phyloP scores from a whole-genome alignment of 2,329 filamentous ascomycete species.

The Chaetomium sp. region DNA sequence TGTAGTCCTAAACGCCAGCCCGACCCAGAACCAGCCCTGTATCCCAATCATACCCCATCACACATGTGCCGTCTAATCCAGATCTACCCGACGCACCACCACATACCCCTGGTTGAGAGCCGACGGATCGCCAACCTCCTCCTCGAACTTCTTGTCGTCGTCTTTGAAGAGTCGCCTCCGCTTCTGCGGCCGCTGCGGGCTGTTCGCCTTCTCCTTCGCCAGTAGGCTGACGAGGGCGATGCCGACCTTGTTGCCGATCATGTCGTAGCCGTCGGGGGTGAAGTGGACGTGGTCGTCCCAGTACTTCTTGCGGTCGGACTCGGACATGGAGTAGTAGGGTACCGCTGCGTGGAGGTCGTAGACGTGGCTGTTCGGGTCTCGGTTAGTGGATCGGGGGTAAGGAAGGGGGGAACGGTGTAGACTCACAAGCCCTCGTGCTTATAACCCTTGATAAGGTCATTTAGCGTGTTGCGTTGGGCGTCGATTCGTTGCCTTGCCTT shows the following conservation, averaged over 20 bases:
- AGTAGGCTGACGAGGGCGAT: conserved; percentile 53
- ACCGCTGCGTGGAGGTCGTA: conserved; percentile 60
- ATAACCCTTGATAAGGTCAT: conserved; percentile 55
- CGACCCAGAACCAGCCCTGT: neutral
- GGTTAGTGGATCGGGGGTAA: conserved; percentile 10
- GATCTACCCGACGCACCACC: conserved; percentile 54
- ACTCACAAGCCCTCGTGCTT: conserved; percentile 56
- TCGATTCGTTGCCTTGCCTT: conserved; percentile 36
- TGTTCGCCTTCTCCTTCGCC: conserved; percentile 27
- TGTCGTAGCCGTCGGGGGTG: conserved; percentile 60
- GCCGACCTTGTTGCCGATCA: conserved; percentile 62
- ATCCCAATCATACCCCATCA: neutral
- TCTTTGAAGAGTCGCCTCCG: conserved; percentile 39
- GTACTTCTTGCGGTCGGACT: conserved; percentile 50
- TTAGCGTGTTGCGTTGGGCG: conserved; percentile 49
- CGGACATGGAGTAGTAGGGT: conserved; percentile 55
- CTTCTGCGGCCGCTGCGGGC: conserved; percentile 30
- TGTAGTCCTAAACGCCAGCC: conserved; percentile 12
- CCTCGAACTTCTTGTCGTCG: conserved; percentile 50
- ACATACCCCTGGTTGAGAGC: conserved; percentile 56
- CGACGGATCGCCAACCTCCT: conserved; percentile 52
- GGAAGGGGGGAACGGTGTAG: neutral
- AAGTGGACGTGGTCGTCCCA: conserved; percentile 67
- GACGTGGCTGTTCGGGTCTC: conserved; percentile 47
- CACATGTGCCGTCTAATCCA: conserved; percentile 45